Conservation (phyloP, 2,329 filamentous ascomycete species). For the Fusarium solani-melongenae region DNA sequence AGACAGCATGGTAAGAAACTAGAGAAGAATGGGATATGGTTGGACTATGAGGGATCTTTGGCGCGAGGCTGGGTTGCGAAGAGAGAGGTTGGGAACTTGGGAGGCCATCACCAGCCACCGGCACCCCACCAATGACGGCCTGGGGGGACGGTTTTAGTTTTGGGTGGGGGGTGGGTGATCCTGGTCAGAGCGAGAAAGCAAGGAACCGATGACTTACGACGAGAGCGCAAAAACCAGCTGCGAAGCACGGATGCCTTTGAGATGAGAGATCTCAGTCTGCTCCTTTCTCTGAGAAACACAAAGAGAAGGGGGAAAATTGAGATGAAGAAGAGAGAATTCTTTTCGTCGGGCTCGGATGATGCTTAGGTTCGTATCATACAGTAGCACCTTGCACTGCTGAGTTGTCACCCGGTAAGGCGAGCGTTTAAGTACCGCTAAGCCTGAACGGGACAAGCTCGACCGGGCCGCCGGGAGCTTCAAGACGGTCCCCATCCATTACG, state of each 20-base stretch:
- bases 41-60: slow-evolving; percentile 43
- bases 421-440: slow-evolving; percentile 9
- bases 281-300: background rate
- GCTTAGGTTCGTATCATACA: background rate
- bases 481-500: slow-evolving; percentile 7
- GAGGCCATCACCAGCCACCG: slow-evolving; percentile 42
- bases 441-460: slow-evolving; percentile 1
- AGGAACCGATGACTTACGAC: slow-evolving; percentile 27
- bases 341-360: slow-evolving; percentile 21
- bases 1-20: slow-evolving; percentile 46
- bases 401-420: slow-evolving; percentile 31
- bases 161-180: slow-evolving; percentile 9
- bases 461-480: slow-evolving; percentile 34
- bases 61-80: slow-evolving; percentile 44
- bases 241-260: background rate
- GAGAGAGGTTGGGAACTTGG: slow-evolving; percentile 37
- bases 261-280: background rate
- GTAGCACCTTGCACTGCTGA: slow-evolving; percentile 9
- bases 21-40: slow-evolving; percentile 46
- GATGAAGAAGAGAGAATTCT: slow-evolving; percentile 21
- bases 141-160: slow-evolving; percentile 6
- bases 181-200: slow-evolving; percentile 6
- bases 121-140: slow-evolving; percentile 35
- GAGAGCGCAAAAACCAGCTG: background rate
- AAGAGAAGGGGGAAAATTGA: slow-evolving; percentile 15